Percentiles rank a stretch among this genome's conserved stretches.
These are phyloP conservation scores for Penicillium pulvis DNA, from an alignment of 495 filamentous ascomycete genomes.

Conservation along the genomic window DNA sequence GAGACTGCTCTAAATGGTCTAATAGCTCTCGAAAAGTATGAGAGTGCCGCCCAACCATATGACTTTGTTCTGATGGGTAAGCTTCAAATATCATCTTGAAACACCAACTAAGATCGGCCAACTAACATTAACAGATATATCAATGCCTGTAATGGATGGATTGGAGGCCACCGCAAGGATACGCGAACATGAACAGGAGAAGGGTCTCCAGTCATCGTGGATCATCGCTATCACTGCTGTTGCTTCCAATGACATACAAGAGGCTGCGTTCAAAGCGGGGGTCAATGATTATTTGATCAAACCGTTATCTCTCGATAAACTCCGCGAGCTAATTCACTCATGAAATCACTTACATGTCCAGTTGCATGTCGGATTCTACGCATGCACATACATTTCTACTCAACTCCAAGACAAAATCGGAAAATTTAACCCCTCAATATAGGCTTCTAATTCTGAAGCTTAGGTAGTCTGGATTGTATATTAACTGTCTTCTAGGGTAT, in stretches of 20 bases:
- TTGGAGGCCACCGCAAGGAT: constrained; percentile 61
- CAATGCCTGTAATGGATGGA: constrained; percentile 69
- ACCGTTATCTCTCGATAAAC: constrained; percentile 45
- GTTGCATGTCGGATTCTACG: background rate
- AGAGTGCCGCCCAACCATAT: constrained; percentile 31
- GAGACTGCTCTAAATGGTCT: constrained; percentile 60
- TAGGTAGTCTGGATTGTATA: no score
- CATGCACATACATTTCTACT: background rate
- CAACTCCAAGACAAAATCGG: no score
- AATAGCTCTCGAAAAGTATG: constrained; percentile 58
- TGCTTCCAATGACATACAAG: constrained; percentile 43
- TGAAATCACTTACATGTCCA: background rate
- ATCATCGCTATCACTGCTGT: constrained; percentile 55
- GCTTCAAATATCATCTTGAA: background rate
- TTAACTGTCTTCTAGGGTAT: no score
- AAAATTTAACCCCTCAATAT: no score
- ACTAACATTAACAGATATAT: constrained; percentile 46
- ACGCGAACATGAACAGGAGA: constrained; percentile 49
- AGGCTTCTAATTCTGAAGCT: no score
- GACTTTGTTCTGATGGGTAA: constrained; percentile 61
- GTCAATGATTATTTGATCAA: constrained; percentile 53
- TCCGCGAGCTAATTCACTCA: constrained; percentile 14
- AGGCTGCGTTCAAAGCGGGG: constrained; percentile 44
- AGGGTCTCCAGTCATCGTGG: constrained; percentile 22
- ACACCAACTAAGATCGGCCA: no score